phyloP scores from a whole-genome alignment of 805 yeast genomes.

The Candida loeiensis region DNA sequence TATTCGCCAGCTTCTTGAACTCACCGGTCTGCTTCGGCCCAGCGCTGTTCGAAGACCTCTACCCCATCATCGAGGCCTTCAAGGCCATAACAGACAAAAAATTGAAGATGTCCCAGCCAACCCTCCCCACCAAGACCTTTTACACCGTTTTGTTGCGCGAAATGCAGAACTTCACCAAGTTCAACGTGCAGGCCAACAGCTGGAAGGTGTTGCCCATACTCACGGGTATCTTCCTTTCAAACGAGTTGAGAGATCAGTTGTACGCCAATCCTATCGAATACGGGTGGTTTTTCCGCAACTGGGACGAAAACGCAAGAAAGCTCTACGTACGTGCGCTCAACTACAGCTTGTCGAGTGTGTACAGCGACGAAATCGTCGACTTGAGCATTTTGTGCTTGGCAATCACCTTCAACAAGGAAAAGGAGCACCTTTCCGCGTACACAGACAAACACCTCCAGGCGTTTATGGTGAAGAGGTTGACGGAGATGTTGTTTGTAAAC shows the following conservation, averaged over 20 bases:
- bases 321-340: conserved; percentile 28
- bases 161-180: conserved; percentile 27
- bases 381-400: conserved; percentile 36
- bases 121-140: conserved; percentile 42
- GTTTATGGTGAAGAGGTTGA: conserved; percentile 18
- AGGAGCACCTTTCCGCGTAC: conserved; percentile 18
- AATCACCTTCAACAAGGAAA: conserved; percentile 24
- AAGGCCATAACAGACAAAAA: conserved; percentile 45
- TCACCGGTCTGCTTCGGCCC: conserved; percentile 36
- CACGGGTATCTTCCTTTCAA: conserved; percentile 43
- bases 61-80: conserved; percentile 47
- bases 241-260: conserved; percentile 30
- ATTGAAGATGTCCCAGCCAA: conserved; percentile 46
- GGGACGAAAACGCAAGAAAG: conserved; percentile 27
- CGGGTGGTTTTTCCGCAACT: conserved; percentile 32
- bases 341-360: conserved; percentile 21
- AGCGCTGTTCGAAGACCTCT: conserved; percentile 28
- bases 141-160: conserved; percentile 38
- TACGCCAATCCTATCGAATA: conserved; percentile 27
- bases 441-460: conserved; percentile 17
- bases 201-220: conserved; percentile 50
- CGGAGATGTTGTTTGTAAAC: conserved; percentile 20
- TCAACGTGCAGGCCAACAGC: conserved; percentile 26
- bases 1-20: conserved; percentile 43
- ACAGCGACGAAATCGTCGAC: conserved; percentile 21